Conservation (phyloP, 2,329 filamentous ascomycete species). For the Fusarium sublunatum region DNA sequence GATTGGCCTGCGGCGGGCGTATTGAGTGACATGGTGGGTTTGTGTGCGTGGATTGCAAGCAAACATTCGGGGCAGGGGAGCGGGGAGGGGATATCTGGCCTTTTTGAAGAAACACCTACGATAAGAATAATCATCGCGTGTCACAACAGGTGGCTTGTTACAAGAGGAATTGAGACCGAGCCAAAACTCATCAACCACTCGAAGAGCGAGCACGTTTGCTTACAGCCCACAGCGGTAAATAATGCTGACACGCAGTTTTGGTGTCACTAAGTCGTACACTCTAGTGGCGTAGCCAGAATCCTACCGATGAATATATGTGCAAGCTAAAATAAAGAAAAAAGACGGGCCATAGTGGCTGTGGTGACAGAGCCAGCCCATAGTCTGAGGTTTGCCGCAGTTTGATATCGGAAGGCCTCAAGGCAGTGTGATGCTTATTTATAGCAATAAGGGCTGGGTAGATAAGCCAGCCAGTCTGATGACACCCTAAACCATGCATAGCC, state of each 20-base stretch:
- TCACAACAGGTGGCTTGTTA: slow-evolving; percentile 8
- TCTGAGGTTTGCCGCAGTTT: not conserved
- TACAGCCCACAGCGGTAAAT: too few relatives aligned
- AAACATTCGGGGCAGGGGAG: not conserved
- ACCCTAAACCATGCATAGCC: too few relatives aligned
- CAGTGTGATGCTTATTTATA: not conserved
- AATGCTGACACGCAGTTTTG: not conserved
- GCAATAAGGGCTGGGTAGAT: not conserved
- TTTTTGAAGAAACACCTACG: not conserved
- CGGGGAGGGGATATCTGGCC: too few relatives aligned
- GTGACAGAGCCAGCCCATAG: not conserved
- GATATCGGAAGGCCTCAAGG: not conserved
- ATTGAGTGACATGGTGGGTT: slow-evolving; percentile 30
- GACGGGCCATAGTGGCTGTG: slow-evolving; percentile 8
- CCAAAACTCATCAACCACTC: too few relatives aligned
- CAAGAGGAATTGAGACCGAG: too few relatives aligned
- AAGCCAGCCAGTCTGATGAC: too few relatives aligned
- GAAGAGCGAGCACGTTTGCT: too few relatives aligned
- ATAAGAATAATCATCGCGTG: not conserved
- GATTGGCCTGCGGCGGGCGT: slow-evolving; percentile 37
- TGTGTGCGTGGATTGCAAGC: not conserved
- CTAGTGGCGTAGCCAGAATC: not conserved
- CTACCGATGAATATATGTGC: not conserved
- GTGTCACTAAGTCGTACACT: not conserved
- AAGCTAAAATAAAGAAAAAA: not conserved